Evolutionary conservation across 2,329 filamentous ascomycete species (phyloP), one percentile per base, ranked within the genome.

Genomic region (Westerdykella sp.): DNA sequence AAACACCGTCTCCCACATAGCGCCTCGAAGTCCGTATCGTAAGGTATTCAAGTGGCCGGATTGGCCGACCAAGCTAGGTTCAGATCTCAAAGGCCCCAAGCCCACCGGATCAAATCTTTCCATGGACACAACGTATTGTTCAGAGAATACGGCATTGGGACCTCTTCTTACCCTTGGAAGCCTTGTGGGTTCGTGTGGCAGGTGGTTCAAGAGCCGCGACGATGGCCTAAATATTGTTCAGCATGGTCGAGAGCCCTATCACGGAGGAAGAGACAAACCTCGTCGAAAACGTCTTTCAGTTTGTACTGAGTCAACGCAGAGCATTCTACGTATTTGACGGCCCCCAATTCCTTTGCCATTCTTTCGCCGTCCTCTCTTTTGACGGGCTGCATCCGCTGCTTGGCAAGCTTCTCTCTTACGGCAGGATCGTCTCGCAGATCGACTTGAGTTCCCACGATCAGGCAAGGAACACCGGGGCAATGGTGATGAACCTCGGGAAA

Each of bases 401-500:
- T 95, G 37, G 84, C 74, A 45, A 97, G 77, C 76, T 98, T 97
- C 59, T 96, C 90, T 53, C 84, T 78, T 35, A 97, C 91, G 52
- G 82, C 83, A 1, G 80, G 74, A 59, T 97, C 93, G 53, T 97
- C 89, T 63, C 93, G 78, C 70, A 98, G 76, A 82, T 98, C 93
- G 50, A 91, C 90, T 73, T 98, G 93, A 18, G 93, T 98, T 59
- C 93, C 93, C 48, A 98, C 93, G 55, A 98, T 96, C 53, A 98
- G 77, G 77, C 93, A 97, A 41, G 93, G 93, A 31, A 98, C 93
- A 52, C 93, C 93, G 14, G 93, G 93, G 68, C 93, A 98, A 73
- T 98, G 93, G 71, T 98, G 93, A 69, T 95, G 90, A 35, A 98
- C 93, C 72, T 98, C 93, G 37, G 93, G 93, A 62, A 96, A 95